phyloP scores from a whole-genome alignment of 2,329 filamentous ascomycete species.

The Aspergillus transmontanensis region DNA sequence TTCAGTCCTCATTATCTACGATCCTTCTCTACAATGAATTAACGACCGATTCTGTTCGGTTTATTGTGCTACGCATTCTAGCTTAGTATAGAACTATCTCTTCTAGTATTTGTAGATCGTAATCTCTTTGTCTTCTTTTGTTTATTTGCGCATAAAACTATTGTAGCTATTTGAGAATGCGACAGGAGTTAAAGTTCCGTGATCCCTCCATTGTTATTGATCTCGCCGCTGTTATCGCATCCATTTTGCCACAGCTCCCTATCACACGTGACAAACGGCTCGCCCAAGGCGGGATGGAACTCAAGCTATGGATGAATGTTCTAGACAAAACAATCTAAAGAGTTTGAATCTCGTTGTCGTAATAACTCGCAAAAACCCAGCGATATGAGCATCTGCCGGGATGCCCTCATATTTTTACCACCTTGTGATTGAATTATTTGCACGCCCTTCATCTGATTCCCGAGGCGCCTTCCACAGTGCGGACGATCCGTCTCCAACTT shows the following conservation, averaged over 20 bases:
- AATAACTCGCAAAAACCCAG: conserved; percentile 10
- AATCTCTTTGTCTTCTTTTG: neutral
- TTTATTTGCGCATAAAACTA: neutral
- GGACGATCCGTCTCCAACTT: conserved; percentile 21
- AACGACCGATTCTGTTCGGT: neutral
- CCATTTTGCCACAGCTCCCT: neutral
- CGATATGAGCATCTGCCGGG: conserved; percentile 38
- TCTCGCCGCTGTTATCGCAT: neutral
- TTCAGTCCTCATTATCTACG: conserved; percentile 18
- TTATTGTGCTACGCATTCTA: neutral
- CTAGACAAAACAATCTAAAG: neutral
- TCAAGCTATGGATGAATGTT: neutral
- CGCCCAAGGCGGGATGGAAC: conserved; percentile 4
- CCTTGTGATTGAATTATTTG: conserved; percentile 61
- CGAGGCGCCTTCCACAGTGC: conserved; percentile 9
- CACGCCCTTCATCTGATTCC: conserved; percentile 31
- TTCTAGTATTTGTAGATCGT: neutral
- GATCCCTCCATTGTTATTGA: neutral
- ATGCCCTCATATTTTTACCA: conserved; percentile 68
- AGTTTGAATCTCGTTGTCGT: neutral
- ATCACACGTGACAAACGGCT: conserved; percentile 12
- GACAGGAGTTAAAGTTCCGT: neutral
- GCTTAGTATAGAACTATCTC: neutral
- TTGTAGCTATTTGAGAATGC: neutral
- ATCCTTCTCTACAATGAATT: conserved; percentile 9